Conservation (phyloP, 1,139 yeast species). For the Saccharomycopsis hybrid region DNA sequence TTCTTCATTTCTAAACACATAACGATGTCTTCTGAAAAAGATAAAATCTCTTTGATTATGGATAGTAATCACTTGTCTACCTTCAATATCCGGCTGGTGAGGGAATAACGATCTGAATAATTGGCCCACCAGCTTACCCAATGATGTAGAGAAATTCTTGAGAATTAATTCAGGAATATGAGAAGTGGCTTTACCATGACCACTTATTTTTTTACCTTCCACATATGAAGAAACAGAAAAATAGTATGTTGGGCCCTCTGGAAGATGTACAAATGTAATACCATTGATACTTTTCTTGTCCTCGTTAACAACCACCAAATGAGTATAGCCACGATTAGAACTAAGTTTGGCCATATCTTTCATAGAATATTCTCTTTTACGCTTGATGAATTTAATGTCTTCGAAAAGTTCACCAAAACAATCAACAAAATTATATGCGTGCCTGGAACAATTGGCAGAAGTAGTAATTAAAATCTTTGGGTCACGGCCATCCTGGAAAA, state of each 20-base stretch:
- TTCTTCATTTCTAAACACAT: conserved; percentile 81
- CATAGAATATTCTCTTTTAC: conserved; percentile 78
- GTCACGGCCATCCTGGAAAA: conserved; percentile 49
- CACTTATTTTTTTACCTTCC: conserved; percentile 67
- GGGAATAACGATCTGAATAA: conserved; percentile 91
- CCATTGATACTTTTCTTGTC: conserved; percentile 88
- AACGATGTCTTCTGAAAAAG: conserved; percentile 92
- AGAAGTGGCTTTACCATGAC: conserved; percentile 86
- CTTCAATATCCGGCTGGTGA: conserved; percentile 85
- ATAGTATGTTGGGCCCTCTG: conserved; percentile 92
- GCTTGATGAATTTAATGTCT: conserved; percentile 75
- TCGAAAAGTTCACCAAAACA: conserved; percentile 80
- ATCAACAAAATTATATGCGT: conserved; percentile 88
- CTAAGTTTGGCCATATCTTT: conserved; percentile 83
- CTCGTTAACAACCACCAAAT: conserved; percentile 82
- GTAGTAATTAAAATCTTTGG: conserved; percentile 91
- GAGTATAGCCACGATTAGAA: conserved; percentile 77
- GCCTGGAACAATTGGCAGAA: conserved; percentile 74
- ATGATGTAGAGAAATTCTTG: conserved; percentile 84
- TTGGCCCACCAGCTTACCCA: conserved; percentile 90
- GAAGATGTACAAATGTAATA: conserved; percentile 84
- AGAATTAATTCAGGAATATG: conserved; percentile 89
- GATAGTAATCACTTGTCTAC: conserved; percentile 89
- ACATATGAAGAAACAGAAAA: conserved; percentile 77
- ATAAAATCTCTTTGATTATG: conserved; percentile 95